Percentiles rank a stretch among this genome's conserved stretches.
Evolutionary conservation across 495 filamentous ascomycete species (phyloP).

Genomic region (Penicillium malachiteum): DNA sequence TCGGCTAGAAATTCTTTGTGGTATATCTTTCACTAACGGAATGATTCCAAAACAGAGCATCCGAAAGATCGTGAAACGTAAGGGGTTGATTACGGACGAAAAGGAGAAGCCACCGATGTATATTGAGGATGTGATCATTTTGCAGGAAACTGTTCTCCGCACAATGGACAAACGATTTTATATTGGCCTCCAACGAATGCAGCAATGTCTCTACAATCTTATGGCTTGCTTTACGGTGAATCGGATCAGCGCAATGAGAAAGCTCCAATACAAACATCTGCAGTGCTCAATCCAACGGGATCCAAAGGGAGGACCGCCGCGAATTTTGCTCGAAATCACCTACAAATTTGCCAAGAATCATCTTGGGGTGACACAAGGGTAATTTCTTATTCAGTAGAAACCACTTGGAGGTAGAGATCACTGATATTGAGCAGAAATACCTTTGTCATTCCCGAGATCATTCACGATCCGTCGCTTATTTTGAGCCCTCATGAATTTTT

Average conservation of each 20-base stretch:
- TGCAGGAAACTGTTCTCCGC: slow-evolving; percentile 25
- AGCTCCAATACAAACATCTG: slow-evolving; percentile 30
- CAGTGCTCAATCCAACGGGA: slow-evolving; percentile 31
- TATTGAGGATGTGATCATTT: slow-evolving; percentile 24
- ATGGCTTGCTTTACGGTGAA: slow-evolving; percentile 29
- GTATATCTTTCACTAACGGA: neutral
- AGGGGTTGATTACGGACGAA: slow-evolving; percentile 9
- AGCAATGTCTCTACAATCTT: slow-evolving; percentile 25
- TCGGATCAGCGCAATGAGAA: slow-evolving; percentile 24
- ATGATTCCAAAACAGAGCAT: neutral
- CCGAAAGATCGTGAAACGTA: neutral
- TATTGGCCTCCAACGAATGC: slow-evolving; percentile 25
- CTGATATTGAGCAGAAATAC: slow-evolving; percentile 24
- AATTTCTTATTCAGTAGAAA: slow-evolving; percentile 30
- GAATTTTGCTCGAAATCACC: slow-evolving; percentile 35
- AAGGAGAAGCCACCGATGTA: slow-evolving; percentile 28
- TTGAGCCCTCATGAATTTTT: slow-evolving; percentile 36
- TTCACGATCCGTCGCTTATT: slow-evolving; percentile 35
- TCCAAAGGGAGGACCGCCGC: slow-evolving; percentile 24
- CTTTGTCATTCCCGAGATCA: slow-evolving; percentile 37
- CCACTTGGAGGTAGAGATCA: slow-evolving; percentile 20
- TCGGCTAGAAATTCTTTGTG: neutral
- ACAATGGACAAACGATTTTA: slow-evolving; percentile 30
- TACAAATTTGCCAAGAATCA: slow-evolving; percentile 36
- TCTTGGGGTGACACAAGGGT: too few relatives aligned